Conservation (phyloP, 352 stramenopile species). For the Globisporangium viniferum region DNA sequence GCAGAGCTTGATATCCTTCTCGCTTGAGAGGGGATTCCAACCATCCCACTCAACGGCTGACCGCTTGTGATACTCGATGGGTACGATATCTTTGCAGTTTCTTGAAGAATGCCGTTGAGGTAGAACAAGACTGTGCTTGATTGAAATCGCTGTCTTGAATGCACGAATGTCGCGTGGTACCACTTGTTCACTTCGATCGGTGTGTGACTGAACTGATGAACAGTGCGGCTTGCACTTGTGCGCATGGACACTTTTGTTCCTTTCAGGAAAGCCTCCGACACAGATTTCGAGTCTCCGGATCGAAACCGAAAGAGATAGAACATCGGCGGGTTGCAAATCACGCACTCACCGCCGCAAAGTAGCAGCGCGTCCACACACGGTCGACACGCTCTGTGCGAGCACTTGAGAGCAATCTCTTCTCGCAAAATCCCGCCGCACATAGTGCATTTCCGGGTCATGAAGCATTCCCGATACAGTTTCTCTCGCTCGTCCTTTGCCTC, state of each 20-base stretch:
- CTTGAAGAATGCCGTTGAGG: constrained; percentile 59
- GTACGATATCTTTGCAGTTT: constrained; percentile 70
- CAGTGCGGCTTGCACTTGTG: constrained; percentile 40
- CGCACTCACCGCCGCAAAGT: constrained; percentile 55
- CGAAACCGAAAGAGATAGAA: constrained; percentile 75
- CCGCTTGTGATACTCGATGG: constrained; percentile 46
- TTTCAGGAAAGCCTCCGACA: constrained; percentile 66
- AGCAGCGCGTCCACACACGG: constrained; percentile 54
- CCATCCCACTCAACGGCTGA: constrained; percentile 54
- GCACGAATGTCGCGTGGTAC: constrained; percentile 56
- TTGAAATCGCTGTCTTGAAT: constrained; percentile 68
- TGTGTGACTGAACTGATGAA: constrained; percentile 57
- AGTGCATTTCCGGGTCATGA: constrained; percentile 57
- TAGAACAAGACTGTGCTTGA: constrained; percentile 60
- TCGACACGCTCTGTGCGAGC: constrained; percentile 57
- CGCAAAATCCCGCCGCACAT: constrained; percentile 42
- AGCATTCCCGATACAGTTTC: constrained; percentile 52
- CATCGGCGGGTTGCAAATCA: constrained; percentile 69
- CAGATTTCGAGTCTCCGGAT: constrained; percentile 62
- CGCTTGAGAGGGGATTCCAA: constrained; percentile 57
- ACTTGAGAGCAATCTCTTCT: constrained; percentile 63
- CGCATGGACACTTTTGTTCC: constrained; percentile 64
- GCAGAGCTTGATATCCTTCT: constrained; percentile 32
- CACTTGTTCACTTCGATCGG: constrained; percentile 37
- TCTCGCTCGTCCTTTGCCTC: constrained; percentile 66